A percentile compares a stretch with the other conserved stretches of the same genome.
Evolutionary conservation across 441 rosid species (phyloP).

Genomic region (Populus hybrid): DNA sequence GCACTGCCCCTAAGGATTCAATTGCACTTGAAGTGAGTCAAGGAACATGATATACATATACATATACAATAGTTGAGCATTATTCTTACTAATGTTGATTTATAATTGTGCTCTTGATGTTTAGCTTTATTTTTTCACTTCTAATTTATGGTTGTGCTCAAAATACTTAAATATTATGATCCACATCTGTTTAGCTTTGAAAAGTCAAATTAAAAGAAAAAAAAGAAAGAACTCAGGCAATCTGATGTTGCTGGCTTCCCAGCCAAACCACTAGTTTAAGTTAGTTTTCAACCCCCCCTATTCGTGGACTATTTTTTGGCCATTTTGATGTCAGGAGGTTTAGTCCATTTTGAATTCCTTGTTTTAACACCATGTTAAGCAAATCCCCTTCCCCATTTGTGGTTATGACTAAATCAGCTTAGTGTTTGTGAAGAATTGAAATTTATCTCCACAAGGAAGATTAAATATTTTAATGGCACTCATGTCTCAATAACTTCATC

Average conservation of each 20-base stretch:
- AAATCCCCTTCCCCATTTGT: neutral
- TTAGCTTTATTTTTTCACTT: neutral
- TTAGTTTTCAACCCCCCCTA: neutral
- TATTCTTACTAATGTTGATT: neutral
- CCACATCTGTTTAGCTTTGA: neutral
- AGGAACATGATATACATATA: neutral
- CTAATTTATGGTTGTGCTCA: neutral
- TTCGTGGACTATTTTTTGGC: neutral
- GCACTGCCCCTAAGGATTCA: constrained; percentile 62
- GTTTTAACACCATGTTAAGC: neutral
- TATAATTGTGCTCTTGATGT: neutral
- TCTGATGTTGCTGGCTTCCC: no score
- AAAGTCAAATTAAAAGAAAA: no score
- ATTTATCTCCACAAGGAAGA: neutral
- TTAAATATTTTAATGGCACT: no score
- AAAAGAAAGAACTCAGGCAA: no score
- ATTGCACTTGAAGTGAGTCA: constrained; percentile 81
- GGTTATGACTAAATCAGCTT: neutral
- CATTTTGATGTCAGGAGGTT: neutral
- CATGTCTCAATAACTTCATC: neutral
- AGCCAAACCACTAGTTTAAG: neutral
- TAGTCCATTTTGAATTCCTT: neutral
- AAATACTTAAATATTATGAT: neutral
- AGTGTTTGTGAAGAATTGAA: neutral
- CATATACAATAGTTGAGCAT: neutral